Percentiles rank a stretch among this genome's conserved stretches.
Evolutionary conservation across 768 basidiomycete genomes (phyloP).

Genomic region (Sutorius australiensis): DNA sequence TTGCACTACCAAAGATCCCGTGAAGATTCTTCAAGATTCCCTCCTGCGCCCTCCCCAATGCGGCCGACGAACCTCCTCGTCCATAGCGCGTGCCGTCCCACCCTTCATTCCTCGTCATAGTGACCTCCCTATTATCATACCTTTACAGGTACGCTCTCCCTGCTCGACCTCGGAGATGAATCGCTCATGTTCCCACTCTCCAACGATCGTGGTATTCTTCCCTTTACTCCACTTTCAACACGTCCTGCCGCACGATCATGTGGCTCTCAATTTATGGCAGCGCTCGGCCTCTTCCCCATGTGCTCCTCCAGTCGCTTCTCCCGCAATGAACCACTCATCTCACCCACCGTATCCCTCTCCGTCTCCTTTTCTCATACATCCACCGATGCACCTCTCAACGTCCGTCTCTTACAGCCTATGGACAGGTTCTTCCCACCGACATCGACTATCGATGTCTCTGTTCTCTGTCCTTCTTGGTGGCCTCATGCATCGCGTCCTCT

Average conservation of each 20-base stretch:
- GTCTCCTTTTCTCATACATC: slow-evolving; percentile 2
- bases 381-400: slow-evolving; percentile 5
- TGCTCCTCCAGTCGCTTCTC: slow-evolving; percentile 3
- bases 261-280: slow-evolving; percentile 17
- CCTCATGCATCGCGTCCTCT: slow-evolving; percentile 29
- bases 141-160: slow-evolving; percentile 18
- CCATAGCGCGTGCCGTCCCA: slow-evolving; percentile 5
- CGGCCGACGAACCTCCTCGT: slow-evolving; percentile 25
- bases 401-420: neutral
- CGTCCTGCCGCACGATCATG: slow-evolving; percentile 25
- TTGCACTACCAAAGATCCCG: slow-evolving; percentile 11
- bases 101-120: slow-evolving; percentile 20
- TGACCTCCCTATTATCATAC: slow-evolving; percentile 20
- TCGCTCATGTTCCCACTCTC: slow-evolving; percentile 28
- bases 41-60: slow-evolving; percentile 10
- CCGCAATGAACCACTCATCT: slow-evolving; percentile 23
- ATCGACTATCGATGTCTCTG: neutral
- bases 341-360: neutral
- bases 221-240: slow-evolving; percentile 29
- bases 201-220: slow-evolving; percentile 26
- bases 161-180: slow-evolving; percentile 35
- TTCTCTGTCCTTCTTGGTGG: slow-evolving; percentile 8
- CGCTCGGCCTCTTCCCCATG: slow-evolving; percentile 17
- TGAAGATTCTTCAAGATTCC: slow-evolving; percentile 10
- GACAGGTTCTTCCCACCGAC: neutral